Percentiles rank a stretch among this genome's conserved stretches.
These are phyloP conservation scores for Betula pendula DNA, from an alignment of 306 rosid genomes.

Conservation along the genomic window DNA sequence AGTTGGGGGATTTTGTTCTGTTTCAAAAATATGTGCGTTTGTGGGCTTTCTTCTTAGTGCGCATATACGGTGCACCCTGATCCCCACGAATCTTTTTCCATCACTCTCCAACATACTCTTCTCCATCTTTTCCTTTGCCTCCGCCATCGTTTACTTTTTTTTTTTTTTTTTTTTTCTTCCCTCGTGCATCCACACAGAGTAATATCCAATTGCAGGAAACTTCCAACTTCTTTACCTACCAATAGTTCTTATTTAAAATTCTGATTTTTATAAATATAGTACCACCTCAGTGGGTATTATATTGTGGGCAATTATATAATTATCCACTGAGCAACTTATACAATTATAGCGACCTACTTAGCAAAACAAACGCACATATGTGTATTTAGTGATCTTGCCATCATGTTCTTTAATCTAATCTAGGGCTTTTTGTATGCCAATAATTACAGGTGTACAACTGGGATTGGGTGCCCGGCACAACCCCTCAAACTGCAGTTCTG, in stretches of 20 bases:
- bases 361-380: not conserved
- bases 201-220: slow-evolving; percentile 22
- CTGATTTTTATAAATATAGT: not conserved
- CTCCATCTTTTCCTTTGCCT: not conserved
- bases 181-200: not conserved
- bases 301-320: not conserved
- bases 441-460: no score
- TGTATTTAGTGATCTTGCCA: no score
- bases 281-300: not conserved
- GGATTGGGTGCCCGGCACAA: no score
- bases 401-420: no score
- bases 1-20: slow-evolving; percentile 25
- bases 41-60: slow-evolving; percentile 53
- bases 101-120: slow-evolving; percentile 33
- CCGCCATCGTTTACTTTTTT: not conserved
- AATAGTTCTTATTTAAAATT: not conserved
- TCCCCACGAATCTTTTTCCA: slow-evolving; percentile 48
- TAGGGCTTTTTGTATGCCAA: no score
- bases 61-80: slow-evolving; percentile 49
- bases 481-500: no score
- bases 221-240: slow-evolving; percentile 32
- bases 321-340: not conserved
- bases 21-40: slow-evolving; percentile 38
- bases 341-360: not conserved
- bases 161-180: not conserved